Percentiles rank a stretch among this genome's conserved stretches.
Conservation (phyloP, 768 basidiomycete genomes). For the Tricholoma hemisulphureum region DNA sequence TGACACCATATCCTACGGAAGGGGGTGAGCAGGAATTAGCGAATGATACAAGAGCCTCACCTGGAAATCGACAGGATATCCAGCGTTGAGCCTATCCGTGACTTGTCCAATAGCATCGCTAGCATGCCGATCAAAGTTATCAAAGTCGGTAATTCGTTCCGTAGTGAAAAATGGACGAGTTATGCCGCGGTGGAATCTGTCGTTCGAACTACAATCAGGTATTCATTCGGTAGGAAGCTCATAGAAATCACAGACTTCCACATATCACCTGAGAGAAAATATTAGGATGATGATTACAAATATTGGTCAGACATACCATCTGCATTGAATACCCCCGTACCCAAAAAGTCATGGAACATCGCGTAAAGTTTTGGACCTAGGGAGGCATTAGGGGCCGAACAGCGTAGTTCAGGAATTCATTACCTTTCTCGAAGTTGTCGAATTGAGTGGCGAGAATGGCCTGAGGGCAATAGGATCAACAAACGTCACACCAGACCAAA, state of each 20-base stretch:
- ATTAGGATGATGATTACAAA: neutral
- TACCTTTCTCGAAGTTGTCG: slow-evolving; percentile 45
- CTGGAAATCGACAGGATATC: slow-evolving; percentile 60
- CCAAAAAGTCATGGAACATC: slow-evolving; percentile 41
- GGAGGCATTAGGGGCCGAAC: neutral
- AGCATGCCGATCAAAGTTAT: slow-evolving; percentile 57
- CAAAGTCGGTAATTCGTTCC: slow-evolving; percentile 61
- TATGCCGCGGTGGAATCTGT: slow-evolving; percentile 63
- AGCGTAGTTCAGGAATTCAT: too few relatives aligned
- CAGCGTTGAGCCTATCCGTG: slow-evolving; percentile 41
- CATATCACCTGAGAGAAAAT: slow-evolving; percentile 46
- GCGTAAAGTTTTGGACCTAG: slow-evolving; percentile 24
- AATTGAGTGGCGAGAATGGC: slow-evolving; percentile 48
- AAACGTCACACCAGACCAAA: neutral
- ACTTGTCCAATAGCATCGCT: slow-evolving; percentile 45
- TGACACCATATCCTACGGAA: slow-evolving; percentile 37
- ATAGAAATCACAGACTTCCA: slow-evolving; percentile 55
- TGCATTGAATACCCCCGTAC: slow-evolving; percentile 58
- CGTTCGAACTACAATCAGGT: neutral
- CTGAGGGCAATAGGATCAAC: too few relatives aligned
- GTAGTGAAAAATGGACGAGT: slow-evolving; percentile 69
- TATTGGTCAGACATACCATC: slow-evolving; percentile 40
- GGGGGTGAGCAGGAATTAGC: neutral
- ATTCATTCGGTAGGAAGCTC: neutral
- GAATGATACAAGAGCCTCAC: slow-evolving; percentile 23